phyloP scores from a whole-genome alignment of 345 rosid genomes.

The Hibiscus tridactylites region DNA sequence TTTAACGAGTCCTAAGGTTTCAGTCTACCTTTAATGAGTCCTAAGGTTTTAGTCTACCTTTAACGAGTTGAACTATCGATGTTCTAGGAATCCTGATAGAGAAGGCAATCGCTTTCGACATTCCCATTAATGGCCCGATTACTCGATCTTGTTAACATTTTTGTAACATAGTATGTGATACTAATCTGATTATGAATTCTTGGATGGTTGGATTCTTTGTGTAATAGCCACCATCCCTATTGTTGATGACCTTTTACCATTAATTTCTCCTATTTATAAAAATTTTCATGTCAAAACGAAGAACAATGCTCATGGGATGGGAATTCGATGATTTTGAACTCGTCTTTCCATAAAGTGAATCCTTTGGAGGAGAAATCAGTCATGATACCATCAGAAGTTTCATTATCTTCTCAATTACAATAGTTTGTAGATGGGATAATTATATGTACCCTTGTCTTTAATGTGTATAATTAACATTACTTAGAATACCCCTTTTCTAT shows the following conservation, averaged over 20 bases:
- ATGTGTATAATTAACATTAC: not conserved
- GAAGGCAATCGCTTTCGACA: too few relatives aligned
- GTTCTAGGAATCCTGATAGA: too few relatives aligned
- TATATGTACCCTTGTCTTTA: not conserved
- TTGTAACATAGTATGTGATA: not conserved
- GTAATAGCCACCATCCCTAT: not conserved
- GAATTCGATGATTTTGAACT: not conserved
- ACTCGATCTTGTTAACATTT: too few relatives aligned
- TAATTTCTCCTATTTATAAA: not conserved
- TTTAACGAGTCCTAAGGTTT: too few relatives aligned
- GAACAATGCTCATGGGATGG: not conserved
- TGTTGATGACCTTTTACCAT: not conserved
- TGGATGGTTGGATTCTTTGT: not conserved
- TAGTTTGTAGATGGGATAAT: not conserved
- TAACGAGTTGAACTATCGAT: too few relatives aligned
- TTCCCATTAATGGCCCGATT: too few relatives aligned
- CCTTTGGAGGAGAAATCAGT: not conserved
- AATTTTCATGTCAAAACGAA: not conserved
- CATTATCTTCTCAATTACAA: not conserved
- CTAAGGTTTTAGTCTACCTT: too few relatives aligned
- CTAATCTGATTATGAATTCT: not conserved
- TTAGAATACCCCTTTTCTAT: not conserved
- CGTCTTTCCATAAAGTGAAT: not conserved
- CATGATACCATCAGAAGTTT: not conserved
- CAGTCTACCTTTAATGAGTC: too few relatives aligned